Conservation (phyloP, 2,329 filamentous ascomycete species). For the Byssochlamys sp. region DNA sequence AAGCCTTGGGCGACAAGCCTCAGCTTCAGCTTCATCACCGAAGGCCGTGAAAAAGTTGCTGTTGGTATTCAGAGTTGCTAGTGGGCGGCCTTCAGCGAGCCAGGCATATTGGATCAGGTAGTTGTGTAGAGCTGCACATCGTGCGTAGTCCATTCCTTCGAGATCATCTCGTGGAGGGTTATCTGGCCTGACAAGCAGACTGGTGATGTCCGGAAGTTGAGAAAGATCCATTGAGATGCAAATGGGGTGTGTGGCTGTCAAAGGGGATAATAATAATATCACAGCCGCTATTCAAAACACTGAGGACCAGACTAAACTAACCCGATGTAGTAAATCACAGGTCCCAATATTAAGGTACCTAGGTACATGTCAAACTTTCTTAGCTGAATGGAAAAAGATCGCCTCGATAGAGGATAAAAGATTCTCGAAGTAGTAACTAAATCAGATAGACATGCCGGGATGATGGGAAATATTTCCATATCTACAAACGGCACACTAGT, state of each 20-base stretch:
- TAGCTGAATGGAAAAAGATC: too few relatives aligned
- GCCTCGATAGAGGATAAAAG: too few relatives aligned
- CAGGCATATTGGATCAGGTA: constrained; percentile 20
- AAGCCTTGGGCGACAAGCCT: constrained; percentile 15
- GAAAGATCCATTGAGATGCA: constrained; percentile 9
- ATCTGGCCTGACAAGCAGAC: constrained; percentile 17
- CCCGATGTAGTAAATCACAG: too few relatives aligned
- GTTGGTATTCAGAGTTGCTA: constrained; percentile 8
- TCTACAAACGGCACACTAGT: too few relatives aligned
- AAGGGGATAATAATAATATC: neutral
- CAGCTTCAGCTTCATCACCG: constrained; percentile 10
- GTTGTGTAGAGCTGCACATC: constrained; percentile 25
- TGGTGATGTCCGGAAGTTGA: constrained; percentile 6
- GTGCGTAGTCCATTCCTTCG: constrained; percentile 15
- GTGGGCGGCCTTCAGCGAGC: constrained; percentile 13
- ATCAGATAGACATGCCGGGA: too few relatives aligned
- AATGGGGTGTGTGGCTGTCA: constrained; percentile 4
- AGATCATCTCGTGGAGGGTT: constrained; percentile 17
- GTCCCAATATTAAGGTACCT: too few relatives aligned
- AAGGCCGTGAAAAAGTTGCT: constrained; percentile 14
- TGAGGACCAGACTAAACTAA: too few relatives aligned
- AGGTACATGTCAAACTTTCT: too few relatives aligned
- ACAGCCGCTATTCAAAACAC: neutral
- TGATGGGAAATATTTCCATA: too few relatives aligned
- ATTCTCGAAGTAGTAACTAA: too few relatives aligned